Evolutionary conservation across 768 basidiomycete species (phyloP).

Genomic region (Mrakia frigida): DNA sequence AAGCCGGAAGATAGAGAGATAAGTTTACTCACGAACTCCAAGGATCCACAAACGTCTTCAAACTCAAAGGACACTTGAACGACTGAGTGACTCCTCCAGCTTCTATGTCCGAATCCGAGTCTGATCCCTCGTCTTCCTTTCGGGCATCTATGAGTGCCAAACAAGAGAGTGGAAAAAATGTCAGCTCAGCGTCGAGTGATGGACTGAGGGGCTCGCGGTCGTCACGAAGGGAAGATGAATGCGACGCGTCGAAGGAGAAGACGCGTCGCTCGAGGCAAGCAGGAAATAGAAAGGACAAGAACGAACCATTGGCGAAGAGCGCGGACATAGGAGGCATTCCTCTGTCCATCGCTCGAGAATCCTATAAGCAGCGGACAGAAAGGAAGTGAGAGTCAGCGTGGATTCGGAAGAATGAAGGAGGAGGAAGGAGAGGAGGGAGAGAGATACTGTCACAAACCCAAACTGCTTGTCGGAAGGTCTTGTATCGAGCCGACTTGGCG

Average conservation of each 20-base stretch:
- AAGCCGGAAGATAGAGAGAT: background rate
- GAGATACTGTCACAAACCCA: background rate
- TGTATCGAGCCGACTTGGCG: background rate
- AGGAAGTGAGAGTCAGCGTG: background rate
- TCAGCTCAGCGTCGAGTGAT: background rate
- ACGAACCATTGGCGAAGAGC: background rate
- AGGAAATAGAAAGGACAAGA: too few relatives aligned
- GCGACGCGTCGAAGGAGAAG: background rate
- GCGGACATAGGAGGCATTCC: background rate
- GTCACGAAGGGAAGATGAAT: background rate
- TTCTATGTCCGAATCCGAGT: constrained; percentile 14
- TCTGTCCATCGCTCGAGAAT: background rate
- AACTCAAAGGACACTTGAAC: constrained; percentile 1
- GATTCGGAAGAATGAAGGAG: background rate
- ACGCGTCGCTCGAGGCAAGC: too few relatives aligned
- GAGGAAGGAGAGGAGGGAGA: background rate
- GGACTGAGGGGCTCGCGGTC: background rate
- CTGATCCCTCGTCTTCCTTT: background rate
- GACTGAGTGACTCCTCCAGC: background rate
- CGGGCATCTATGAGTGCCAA: background rate
- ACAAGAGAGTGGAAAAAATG: background rate
- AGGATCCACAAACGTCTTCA: constrained; percentile 9
- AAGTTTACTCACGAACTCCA: background rate
- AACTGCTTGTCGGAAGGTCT: background rate
- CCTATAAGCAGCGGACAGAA: background rate